Evolutionary conservation across 1,284 basidiomycete species (phyloP).

Genomic region (Amylostereum areolatum): DNA sequence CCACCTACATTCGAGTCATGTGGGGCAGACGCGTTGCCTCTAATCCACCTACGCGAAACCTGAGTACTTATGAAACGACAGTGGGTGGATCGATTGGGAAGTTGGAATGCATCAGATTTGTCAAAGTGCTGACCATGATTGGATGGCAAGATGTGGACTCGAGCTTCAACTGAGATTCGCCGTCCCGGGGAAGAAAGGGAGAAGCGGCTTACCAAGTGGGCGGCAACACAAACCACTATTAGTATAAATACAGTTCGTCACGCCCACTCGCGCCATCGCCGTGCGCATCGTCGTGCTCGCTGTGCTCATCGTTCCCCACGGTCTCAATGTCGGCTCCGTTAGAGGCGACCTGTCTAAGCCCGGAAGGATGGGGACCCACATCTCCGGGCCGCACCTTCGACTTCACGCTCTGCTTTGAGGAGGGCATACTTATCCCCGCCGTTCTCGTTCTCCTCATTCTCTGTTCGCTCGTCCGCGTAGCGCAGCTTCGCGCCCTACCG

Average conservation of each 20-base stretch:
- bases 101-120: neutral
- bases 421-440: slow-evolving; percentile 55
- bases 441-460: slow-evolving; percentile 46
- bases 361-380: slow-evolving; percentile 60
- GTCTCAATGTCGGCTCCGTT: slow-evolving; percentile 2
- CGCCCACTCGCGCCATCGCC: neutral
- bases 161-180: neutral
- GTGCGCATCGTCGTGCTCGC: neutral
- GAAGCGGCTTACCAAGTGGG: too few relatives aligned
- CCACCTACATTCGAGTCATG: too few relatives aligned
- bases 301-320: neutral
- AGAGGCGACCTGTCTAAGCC: slow-evolving; percentile 7
- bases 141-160: neutral
- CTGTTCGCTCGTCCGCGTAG: slow-evolving; percentile 32
- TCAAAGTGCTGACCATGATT: neutral
- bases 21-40: too few relatives aligned
- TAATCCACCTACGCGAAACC: too few relatives aligned
- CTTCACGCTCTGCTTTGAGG: slow-evolving; percentile 80
- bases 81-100: neutral
- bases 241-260: neutral
- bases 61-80: neutral
- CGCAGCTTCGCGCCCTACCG: slow-evolving; percentile 22
- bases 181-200: too few relatives aligned
- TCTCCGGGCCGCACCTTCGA: slow-evolving; percentile 70
- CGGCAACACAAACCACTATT: too few relatives aligned